Percentiles rank a stretch among this genome's conserved stretches.
Evolutionary conservation across 169 alveolate genomes (phyloP).

Genomic region (Cyclospora cayetanensis): DNA sequence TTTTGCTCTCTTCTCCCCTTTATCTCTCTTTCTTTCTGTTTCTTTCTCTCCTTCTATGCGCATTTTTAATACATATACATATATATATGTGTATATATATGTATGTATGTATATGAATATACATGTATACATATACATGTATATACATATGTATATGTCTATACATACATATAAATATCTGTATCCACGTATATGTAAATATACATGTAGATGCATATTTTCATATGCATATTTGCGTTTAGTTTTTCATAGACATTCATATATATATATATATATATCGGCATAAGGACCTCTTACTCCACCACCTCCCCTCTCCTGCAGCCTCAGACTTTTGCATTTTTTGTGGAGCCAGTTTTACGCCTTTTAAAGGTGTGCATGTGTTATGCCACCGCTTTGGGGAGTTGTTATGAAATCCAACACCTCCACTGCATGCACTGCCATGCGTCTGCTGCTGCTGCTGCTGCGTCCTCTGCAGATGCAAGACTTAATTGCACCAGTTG

Average conservation of each 20-base stretch:
- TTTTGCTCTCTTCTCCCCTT: background rate
- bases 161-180: background rate
- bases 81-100: no score
- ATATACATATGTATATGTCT: background rate
- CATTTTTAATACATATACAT: background rate
- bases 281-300: background rate
- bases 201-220: background rate
- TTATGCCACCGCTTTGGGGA: background rate
- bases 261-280: no score
- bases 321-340: no score
- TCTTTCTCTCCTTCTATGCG: background rate
- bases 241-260: background rate
- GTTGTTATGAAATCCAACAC: background rate
- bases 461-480: background rate
- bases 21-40: background rate
- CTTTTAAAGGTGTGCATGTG: no score
- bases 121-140: background rate
- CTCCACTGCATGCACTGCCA: background rate
- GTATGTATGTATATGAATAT: no score
- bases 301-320: no score
- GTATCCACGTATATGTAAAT: background rate
- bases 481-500: slow-evolving; percentile 13
- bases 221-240: background rate
- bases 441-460: background rate
- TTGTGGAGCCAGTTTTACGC: no score